Conservation (phyloP, 306 rosid genomes). For the Medicago arabica region DNA sequence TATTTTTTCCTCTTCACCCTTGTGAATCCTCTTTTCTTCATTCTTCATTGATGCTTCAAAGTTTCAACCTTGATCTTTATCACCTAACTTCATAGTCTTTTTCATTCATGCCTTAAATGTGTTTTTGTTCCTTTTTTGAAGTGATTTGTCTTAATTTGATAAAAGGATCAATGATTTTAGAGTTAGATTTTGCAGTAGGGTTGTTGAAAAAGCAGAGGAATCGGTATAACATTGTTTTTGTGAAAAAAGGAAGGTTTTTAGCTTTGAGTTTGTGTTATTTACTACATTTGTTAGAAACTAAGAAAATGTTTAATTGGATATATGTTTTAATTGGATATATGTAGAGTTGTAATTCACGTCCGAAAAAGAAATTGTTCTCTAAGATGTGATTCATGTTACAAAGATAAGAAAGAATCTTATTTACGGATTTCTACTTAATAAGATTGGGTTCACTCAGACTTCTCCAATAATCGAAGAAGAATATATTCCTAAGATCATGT, state of each 20-base stretch:
- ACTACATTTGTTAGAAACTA: no score
- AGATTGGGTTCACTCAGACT: no score
- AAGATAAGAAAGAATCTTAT: no score
- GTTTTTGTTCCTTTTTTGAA: conserved; percentile 22
- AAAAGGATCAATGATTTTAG: conserved; percentile 24
- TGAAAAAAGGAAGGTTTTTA: conserved; percentile 52
- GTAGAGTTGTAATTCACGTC: no score
- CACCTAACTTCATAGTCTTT: neutral
- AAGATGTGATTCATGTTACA: no score
- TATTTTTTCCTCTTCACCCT: neutral
- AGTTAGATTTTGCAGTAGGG: conserved; percentile 43
- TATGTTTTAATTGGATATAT: no score
- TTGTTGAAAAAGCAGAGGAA: conserved; percentile 47
- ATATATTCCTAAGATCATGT: no score
- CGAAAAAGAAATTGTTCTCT: no score
- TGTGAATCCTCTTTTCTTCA: conserved; percentile 44
- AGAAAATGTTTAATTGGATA: no score
- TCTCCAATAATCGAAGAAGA: no score
- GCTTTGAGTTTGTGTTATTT: conserved; percentile 31
- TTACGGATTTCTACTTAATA: no score
- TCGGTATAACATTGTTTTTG: conserved; percentile 52
- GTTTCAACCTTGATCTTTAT: conserved; percentile 40
- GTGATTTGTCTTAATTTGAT: conserved; percentile 34
- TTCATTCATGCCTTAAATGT: conserved; percentile 30
- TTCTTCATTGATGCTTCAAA: conserved; percentile 45